phyloP scores from a whole-genome alignment of 371 early-diverging fungal species.

The Scutellospora calospora region DNA sequence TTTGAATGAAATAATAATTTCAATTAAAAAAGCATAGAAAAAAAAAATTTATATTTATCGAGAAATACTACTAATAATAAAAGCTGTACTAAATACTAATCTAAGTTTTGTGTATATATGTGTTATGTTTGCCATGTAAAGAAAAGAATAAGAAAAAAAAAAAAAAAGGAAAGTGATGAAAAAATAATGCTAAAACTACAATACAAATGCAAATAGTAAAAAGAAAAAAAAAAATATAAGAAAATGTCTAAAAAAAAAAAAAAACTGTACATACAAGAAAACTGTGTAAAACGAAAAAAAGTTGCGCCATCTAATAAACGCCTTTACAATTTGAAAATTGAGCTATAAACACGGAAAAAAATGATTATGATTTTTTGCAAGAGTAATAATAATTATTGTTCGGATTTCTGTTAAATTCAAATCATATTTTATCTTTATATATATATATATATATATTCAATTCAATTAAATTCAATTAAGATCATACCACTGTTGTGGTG shows the following conservation, averaged over 20 bases:
- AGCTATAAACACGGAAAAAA: neutral
- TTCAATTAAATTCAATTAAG: too few species aligned
- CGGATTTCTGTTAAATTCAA: too few species aligned
- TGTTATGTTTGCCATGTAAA: neutral
- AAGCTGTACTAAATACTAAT: neutral
- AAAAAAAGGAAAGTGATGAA: neutral
- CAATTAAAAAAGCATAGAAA: too few species aligned
- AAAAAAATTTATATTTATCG: too few species aligned
- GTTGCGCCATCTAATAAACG: slow-evolving; percentile 41
- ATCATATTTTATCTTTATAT: too few species aligned
- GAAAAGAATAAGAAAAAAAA: neutral
- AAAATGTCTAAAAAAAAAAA: slow-evolving; percentile 34
- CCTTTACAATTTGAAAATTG: slow-evolving; percentile 38
- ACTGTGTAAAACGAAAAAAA: neutral
- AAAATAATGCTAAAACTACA: slow-evolving; percentile 24
- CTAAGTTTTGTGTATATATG: slow-evolving; percentile 2
- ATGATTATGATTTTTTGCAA: neutral
- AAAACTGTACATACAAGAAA: slow-evolving; percentile 25
- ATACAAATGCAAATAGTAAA: slow-evolving; percentile 30
- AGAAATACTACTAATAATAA: too few species aligned
- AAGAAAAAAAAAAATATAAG: neutral
- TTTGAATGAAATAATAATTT: too few species aligned
- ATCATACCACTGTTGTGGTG: slow-evolving; percentile 24
- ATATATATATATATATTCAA: neutral
- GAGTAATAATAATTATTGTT: too few species aligned